Evolutionary conservation across 805 yeast species (phyloP), one percentile per base, ranked within the genome.

Genomic region (Lipomyces orientalis): DNA sequence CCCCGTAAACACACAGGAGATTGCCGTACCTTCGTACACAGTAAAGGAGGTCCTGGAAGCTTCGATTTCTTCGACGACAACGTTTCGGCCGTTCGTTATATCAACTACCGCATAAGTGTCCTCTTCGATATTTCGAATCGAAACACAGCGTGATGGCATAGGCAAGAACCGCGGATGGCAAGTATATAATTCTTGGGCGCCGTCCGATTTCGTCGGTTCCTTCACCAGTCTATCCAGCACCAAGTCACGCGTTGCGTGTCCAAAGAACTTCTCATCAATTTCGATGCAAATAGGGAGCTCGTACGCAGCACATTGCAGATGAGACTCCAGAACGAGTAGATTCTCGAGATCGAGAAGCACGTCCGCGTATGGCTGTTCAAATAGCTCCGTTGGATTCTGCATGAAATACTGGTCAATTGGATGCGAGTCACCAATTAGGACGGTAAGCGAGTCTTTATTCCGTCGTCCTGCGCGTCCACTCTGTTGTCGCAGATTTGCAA

Each of bases 401-500:
- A 91, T 87, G 75, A 89, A 94, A 75, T 90, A 88, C 73, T 92
- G 97, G 77, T 94, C 97, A 1, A 92, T 86, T 0, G 98, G 97
- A 16, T 88, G 87, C 33, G 87, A 86, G 49, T 95, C 90, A 0
- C 93, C 95, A 12, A 95, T 91, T 62, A 90, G 87, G 2, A 95
- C 80, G 0, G 97, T 94, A 75, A 95, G 79, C 3, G 97, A 91
- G 59, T 95, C 98, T 63, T 85, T 85, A 62, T 85, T 86, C 71
- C 97, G 87, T 76, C 99, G 83, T 19, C 99, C 99, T 0, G 97
- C 98, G 75, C 99, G 84, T 49, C 99, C 99, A 81, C 95, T 89
- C 75, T 95, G 99, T 78, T 95, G 99, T 73, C 93, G 91, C 75
- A 95, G 86, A 69, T 92, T 92, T 60, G 96, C 88, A 67, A 93